Evolutionary conservation across 352 stramenopile genomes (phyloP), one percentile per base, ranked within the genome.

Genomic region (Pilasporangium apinafurcum): DNA sequence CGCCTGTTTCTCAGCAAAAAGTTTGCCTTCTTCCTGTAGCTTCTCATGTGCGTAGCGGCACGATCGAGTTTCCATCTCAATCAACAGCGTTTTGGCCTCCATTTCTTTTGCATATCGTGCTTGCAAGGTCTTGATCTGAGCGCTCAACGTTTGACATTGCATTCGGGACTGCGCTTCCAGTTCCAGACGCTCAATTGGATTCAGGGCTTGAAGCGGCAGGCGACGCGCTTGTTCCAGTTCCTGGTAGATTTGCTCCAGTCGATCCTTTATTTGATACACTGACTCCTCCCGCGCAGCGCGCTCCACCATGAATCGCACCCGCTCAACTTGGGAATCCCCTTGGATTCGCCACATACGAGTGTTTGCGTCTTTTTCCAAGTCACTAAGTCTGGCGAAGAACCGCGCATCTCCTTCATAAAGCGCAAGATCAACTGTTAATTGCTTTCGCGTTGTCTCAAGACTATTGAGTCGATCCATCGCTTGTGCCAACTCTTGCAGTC

Each of bases 1-100:
- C 6, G 39, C 37, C 34, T 88, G 76, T 42, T 84, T 88, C 40
- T 88, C 76, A 5, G 36, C 29, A 25, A 83, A 78, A 22, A 89
- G 45, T 28, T 62, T 56, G 2, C 37, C 30, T 27, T 91, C 79
- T 43, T 91, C 73, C 3, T 80, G 46, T 0, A 91, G 48, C 29
- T 68, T 72, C 22, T 53, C 24, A 3, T 63, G 44, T 1, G 62
- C 47, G 33, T 87, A 89, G 17, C 56, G 52, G 36, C 54, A 65
- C 2, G 65, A 67, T 0, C 67, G 61, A 5, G 65, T 41, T 25
- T 91, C 79, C 1, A 86, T 56, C 14, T 55, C 47, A 8, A 77
- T 47, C 0, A 87, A 41, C 17, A 75, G 29, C 7, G n/a, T 22
- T 36, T 78, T 75, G 2, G 68, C 71, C 2, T 56, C 38, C 8